Conservation (phyloP, 208 protist species). For the Porcisia hertigi region DNA sequence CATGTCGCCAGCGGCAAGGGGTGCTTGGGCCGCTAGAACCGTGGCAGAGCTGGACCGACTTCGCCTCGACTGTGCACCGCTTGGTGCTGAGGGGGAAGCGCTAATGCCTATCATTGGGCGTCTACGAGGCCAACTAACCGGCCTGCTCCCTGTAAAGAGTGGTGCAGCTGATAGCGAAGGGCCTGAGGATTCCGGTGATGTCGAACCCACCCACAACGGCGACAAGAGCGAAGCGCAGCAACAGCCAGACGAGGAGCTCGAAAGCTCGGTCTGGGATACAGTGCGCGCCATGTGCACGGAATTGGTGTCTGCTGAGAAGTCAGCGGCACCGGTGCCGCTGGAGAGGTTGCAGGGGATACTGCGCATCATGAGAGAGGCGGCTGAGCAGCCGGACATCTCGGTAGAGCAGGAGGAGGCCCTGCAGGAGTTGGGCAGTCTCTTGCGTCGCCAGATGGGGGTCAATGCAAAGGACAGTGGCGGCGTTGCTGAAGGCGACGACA, state of each 20-base stretch:
- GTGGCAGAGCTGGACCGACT: conserved; percentile 31
- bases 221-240: conserved; percentile 1
- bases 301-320: conserved; percentile 22
- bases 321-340: conserved; percentile 15
- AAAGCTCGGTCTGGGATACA: conserved; percentile 19
- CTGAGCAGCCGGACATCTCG: conserved; percentile 2
- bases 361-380: conserved; percentile 9
- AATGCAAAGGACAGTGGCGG: not conserved
- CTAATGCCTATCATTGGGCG: conserved; percentile 36
- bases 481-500: not conserved
- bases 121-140: conserved; percentile 24
- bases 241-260: not conserved
- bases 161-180: not conserved
- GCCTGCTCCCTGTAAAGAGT: not conserved
- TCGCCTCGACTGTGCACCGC: conserved; percentile 24
- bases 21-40: conserved; percentile 25
- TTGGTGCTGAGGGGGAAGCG: conserved; percentile 27
- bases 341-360: conserved; percentile 34
- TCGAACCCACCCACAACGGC: not conserved
- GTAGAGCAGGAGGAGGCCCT: conserved; percentile 10
- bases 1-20: conserved; percentile 26
- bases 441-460: conserved; percentile 11
- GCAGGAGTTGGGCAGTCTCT: conserved; percentile 12
- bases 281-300: conserved; percentile 42
- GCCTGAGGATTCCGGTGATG: conserved; percentile 6